Conservation (phyloP, 1,284 basidiomycete species). For the Tylopilus sp. region DNA sequence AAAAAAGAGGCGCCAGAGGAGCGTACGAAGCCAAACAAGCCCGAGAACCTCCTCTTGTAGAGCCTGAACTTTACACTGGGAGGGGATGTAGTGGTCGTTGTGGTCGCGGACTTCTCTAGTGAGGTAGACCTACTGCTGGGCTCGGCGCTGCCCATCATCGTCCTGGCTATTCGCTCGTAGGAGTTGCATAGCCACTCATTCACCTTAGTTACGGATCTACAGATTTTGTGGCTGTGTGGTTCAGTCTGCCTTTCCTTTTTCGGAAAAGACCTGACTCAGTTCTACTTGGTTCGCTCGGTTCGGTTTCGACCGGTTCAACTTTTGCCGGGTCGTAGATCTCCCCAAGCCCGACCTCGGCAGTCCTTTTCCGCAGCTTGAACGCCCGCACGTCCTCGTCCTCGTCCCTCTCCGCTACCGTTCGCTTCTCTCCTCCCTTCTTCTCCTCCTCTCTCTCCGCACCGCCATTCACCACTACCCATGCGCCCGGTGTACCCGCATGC, state of each 20-base stretch:
- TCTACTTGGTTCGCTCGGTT: conserved; percentile 11
- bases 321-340: conserved; percentile 66
- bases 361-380: conserved; percentile 68
- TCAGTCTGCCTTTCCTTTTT: conserved; percentile 15
- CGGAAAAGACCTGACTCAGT: conserved; percentile 19
- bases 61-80: conserved; percentile 44
- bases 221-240: background rate
- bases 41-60: conserved; percentile 65
- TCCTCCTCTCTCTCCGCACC: background rate
- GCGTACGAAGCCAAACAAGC: conserved; percentile 58
- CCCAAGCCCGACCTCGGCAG: conserved; percentile 50
- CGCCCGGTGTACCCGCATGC: conserved; percentile 72
- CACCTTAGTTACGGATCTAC: background rate
- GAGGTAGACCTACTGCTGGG: background rate
- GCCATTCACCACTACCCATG: conserved; percentile 71
- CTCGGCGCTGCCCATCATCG: conserved; percentile 2
- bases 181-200: background rate
- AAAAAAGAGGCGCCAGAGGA: background rate
- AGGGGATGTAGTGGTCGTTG: background rate
- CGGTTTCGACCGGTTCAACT: background rate
- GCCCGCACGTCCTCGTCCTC: conserved; percentile 50
- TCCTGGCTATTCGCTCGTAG: background rate
- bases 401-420: background rate
- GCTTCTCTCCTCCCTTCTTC: conserved; percentile 38
- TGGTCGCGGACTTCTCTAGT: background rate